These are phyloP conservation scores for Carex kokanica DNA, from an alignment of 176 grass and related monocot genomes.

Conservation along the genomic window DNA sequence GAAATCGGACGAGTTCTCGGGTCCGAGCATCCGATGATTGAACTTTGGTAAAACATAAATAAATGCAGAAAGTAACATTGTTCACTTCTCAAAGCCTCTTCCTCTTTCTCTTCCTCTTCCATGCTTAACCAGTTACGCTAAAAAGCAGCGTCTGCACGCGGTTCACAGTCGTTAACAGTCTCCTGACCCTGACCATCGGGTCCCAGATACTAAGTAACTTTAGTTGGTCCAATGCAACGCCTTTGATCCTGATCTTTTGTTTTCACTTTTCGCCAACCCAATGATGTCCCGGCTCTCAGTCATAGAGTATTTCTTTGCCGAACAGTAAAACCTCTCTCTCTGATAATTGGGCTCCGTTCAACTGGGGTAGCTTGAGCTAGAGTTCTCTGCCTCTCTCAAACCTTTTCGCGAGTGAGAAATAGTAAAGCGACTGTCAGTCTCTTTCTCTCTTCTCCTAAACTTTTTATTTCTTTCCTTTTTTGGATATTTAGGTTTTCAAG, in stretches of 20 bases:
- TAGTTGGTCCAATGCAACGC: neutral
- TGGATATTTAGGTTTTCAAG: neutral
- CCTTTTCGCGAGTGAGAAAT: neutral
- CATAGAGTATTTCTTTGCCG: too few relatives aligned
- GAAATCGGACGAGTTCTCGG: too few relatives aligned
- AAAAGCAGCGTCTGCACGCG: neutral
- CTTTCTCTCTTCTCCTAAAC: neutral
- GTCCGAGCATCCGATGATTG: too few relatives aligned
- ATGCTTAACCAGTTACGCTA: too few relatives aligned
- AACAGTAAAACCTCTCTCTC: too few relatives aligned
- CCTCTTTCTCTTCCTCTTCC: too few relatives aligned
- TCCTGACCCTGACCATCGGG: neutral
- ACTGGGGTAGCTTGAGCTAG: neutral
- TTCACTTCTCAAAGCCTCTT: too few relatives aligned
- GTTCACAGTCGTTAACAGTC: neutral
- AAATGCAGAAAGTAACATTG: too few relatives aligned
- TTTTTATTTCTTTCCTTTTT: neutral
- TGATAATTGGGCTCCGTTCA: neutral
- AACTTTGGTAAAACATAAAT: too few relatives aligned
- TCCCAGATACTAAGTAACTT: neutral
- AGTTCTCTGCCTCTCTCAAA: neutral
- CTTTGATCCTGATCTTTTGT: neutral
- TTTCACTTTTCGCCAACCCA: too few relatives aligned
- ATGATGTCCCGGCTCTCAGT: too few relatives aligned
- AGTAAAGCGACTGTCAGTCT: neutral